phyloP scores from a whole-genome alignment of 331 rosid species.

The Rhamnella rubrinervis region DNA sequence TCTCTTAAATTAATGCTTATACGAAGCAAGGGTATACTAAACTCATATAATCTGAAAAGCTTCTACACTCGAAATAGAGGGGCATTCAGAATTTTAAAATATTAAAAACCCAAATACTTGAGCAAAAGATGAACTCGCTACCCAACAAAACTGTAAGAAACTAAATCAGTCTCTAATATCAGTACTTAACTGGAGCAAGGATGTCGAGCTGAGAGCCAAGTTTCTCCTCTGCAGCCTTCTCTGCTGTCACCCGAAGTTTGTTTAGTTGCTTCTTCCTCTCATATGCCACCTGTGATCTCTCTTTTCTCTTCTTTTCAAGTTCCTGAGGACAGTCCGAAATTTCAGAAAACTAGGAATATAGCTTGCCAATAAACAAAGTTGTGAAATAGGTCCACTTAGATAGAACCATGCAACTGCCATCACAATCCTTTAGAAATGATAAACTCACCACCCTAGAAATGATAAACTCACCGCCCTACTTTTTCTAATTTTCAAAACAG shows the following conservation, averaged over 20 bases:
- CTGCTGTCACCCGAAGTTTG: conserved; percentile 55
- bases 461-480: too few relatives aligned
- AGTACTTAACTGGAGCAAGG: conserved; percentile 60
- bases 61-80: background rate
- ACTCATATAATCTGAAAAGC: too few relatives aligned
- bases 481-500: too few relatives aligned
- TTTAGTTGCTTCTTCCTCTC: conserved; percentile 64
- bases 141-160: conserved; percentile 21
- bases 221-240: conserved; percentile 61
- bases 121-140: conserved; percentile 17
- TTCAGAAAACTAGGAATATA: background rate
- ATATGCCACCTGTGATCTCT: conserved; percentile 42
- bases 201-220: conserved; percentile 59
- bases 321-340: conserved; percentile 33
- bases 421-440: background rate
- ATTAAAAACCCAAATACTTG: background rate
- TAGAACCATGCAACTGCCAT: background rate
- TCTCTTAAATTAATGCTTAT: too few relatives aligned
- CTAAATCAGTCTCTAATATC: conserved; percentile 20
- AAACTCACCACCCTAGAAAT: too few relatives aligned
- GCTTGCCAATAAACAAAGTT: too few relatives aligned
- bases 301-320: conserved; percentile 73
- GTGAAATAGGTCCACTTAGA: too few relatives aligned
- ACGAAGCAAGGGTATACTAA: too few relatives aligned
- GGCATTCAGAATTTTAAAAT: conserved; percentile 11